phyloP scores from a whole-genome alignment of 805 yeast species.

The Cyberlindnera sargentensis region DNA sequence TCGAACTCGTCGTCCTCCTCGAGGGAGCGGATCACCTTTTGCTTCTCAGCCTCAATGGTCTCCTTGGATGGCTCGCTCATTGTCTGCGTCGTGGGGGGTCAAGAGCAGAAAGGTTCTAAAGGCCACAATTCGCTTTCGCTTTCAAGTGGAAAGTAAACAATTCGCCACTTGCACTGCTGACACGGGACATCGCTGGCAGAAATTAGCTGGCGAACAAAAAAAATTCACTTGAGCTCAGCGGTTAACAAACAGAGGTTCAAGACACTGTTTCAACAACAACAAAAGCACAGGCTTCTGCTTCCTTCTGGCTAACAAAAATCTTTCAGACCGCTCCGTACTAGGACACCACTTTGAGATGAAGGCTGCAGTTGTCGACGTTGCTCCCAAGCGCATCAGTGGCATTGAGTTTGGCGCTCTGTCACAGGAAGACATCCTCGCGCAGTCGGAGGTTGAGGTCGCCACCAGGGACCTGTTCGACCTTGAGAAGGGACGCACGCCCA shows the following conservation, averaged over 20 bases:
- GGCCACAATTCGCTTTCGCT: too few relatives aligned
- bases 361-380: slow-evolving; percentile 52
- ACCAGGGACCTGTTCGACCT: slow-evolving; percentile 89
- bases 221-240: background rate
- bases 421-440: slow-evolving; percentile 84
- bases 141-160: too few relatives aligned
- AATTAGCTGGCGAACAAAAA: background rate
- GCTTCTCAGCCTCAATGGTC: slow-evolving; percentile 18
- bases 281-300: slow-evolving; percentile 6
- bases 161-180: background rate
- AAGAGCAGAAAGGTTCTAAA: background rate
- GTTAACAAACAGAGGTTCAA: background rate
- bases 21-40: slow-evolving; percentile 48
- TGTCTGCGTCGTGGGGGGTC: background rate
- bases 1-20: slow-evolving; percentile 98
- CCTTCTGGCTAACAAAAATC: slow-evolving; percentile 24
- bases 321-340: slow-evolving; percentile 1
- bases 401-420: slow-evolving; percentile 91
- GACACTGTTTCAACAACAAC: background rate
- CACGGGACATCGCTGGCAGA: too few relatives aligned
- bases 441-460: slow-evolving; percentile 88
- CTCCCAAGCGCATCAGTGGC: slow-evolving; percentile 87
- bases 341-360: slow-evolving; percentile 21
- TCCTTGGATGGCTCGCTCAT: slow-evolving; percentile 9
- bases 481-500: slow-evolving; percentile 83